These are phyloP conservation scores for Boletus eberwhitei DNA, from an alignment of 768 basidiomycete genomes.

Conservation along the genomic window DNA sequence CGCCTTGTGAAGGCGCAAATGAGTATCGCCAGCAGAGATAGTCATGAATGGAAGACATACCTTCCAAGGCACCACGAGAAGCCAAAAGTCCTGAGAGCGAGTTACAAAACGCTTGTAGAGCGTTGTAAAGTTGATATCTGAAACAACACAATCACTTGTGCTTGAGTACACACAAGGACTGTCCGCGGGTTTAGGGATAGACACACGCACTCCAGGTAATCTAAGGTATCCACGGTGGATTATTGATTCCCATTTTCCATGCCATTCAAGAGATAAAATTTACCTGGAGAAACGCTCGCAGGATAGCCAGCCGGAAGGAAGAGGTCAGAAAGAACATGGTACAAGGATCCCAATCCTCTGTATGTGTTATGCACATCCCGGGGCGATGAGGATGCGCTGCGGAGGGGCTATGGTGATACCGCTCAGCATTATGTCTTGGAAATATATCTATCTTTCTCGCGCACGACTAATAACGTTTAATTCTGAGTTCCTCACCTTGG, in stretches of 20 bases:
- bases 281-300: constrained; percentile 57
- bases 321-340: constrained; percentile 29
- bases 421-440: constrained; percentile 5
- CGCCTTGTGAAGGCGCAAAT: constrained; percentile 37
- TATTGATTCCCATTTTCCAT: not conserved
- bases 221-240: constrained; percentile 27
- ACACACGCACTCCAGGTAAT: constrained; percentile 50
- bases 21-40: not conserved
- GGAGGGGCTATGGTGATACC: not conserved
- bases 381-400: not conserved
- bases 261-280: not conserved
- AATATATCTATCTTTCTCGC: not conserved
- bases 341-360: constrained; percentile 1
- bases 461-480: not conserved
- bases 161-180: constrained; percentile 3
- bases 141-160: not conserved
- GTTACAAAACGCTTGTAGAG: constrained; percentile 67
- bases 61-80: constrained; percentile 66
- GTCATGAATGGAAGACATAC: constrained; percentile 28
- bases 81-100: constrained; percentile 61
- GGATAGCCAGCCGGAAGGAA: constrained; percentile 67
- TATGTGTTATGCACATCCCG: not conserved
- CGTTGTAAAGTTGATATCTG: constrained; percentile 67
- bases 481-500: constrained; percentile 16
- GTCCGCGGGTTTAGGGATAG: not conserved